phyloP scores from a whole-genome alignment of 148 eudicot genomes.

The Amaranthus cruentus region DNA sequence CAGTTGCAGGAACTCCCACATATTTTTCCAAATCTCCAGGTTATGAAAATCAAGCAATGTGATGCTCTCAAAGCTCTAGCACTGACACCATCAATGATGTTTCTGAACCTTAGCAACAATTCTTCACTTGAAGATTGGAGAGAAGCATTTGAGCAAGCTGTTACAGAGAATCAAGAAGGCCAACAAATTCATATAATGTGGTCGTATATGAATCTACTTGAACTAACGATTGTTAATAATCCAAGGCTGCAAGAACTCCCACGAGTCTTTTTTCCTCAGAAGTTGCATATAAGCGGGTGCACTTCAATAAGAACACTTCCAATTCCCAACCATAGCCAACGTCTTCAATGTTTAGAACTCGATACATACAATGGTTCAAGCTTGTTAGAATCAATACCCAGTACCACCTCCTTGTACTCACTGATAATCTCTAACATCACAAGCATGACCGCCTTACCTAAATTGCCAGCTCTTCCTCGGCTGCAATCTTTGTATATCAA shows the following conservation, averaged over 20 bases:
- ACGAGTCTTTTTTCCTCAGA: slow-evolving; percentile 20
- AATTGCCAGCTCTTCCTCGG: slow-evolving; percentile 27
- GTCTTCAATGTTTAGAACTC: slow-evolving; percentile 33
- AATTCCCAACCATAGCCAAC: slow-evolving; percentile 9
- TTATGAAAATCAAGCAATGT: slow-evolving; percentile 30
- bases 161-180: slow-evolving; percentile 1
- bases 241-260: slow-evolving; percentile 22
- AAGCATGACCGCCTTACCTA: slow-evolving; percentile 23
- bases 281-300: slow-evolving; percentile 29
- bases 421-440: slow-evolving; percentile 36
- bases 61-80: slow-evolving; percentile 24
- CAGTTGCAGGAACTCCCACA: slow-evolving; percentile 19
- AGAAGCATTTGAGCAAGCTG: neutral
- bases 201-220: slow-evolving; percentile 6
- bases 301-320: slow-evolving; percentile 19
- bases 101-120: slow-evolving; percentile 18
- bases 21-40: slow-evolving; percentile 16
- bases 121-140: slow-evolving; percentile 17
- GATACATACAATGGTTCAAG: slow-evolving; percentile 21
- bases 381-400: slow-evolving; percentile 25
- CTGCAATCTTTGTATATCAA: slow-evolving; percentile 22
- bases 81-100: slow-evolving; percentile 8
- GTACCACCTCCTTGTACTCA: slow-evolving; percentile 29
- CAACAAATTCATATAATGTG: neutral
- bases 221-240: slow-evolving; percentile 16